These are phyloP conservation scores for Botrytis paeoniae DNA, from an alignment of 2,329 filamentous ascomycete genomes.

Conservation along the genomic window DNA sequence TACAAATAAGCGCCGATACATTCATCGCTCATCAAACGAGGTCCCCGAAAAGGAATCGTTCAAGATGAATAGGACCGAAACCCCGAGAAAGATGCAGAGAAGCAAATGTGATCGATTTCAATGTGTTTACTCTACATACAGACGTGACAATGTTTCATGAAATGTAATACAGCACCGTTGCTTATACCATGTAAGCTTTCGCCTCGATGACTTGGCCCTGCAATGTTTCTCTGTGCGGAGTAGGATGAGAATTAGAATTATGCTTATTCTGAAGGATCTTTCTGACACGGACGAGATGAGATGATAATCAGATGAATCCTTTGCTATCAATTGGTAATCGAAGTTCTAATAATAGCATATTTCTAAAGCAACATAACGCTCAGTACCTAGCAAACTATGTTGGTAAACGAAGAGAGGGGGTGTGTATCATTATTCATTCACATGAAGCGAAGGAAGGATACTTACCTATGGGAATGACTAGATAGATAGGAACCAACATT, in stretches of 20 bases:
- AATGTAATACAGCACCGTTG: background rate
- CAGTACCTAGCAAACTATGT: background rate
- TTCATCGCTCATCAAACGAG: background rate
- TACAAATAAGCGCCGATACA: background rate
- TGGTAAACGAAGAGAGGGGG: background rate
- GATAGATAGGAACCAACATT: background rate
- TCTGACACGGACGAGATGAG: conserved; percentile 6
- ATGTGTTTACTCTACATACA: background rate
- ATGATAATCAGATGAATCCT: background rate
- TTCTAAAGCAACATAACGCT: background rate
- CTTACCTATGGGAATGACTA: background rate
- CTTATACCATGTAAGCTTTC: background rate
- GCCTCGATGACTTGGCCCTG: background rate
- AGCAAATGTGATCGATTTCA: background rate
- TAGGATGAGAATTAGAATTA: background rate
- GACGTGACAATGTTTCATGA: no score
- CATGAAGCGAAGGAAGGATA: background rate
- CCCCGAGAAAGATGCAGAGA: background rate
- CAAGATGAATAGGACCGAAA: background rate
- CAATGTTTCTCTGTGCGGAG: background rate
- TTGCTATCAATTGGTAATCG: background rate
- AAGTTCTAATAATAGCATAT: background rate
- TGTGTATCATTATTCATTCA: background rate
- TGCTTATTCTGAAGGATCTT: background rate
- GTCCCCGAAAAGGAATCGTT: background rate